Conservation (phyloP, 2,329 filamentous ascomycete genomes). For the Fusarium proliferatum region DNA sequence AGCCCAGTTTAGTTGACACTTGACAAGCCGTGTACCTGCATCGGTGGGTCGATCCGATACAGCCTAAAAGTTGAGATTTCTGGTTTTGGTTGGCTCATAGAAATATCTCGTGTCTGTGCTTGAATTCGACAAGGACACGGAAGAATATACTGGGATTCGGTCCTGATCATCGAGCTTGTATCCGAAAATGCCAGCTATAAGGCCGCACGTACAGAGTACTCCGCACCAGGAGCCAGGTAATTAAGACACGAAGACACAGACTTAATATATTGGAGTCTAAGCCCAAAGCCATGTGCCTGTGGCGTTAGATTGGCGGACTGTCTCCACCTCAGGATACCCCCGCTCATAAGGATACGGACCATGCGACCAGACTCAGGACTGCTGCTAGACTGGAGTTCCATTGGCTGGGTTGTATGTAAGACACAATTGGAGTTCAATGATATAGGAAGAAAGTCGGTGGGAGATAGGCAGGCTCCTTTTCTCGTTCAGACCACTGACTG, state of each 20-base stretch:
- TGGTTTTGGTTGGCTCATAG: neutral
- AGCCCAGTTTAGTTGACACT: constrained; percentile 18
- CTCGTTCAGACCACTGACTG: neutral
- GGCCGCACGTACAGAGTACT: neutral
- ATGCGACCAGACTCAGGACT: neutral
- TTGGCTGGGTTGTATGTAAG: neutral
- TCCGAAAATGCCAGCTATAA: neutral
- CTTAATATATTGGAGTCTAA: constrained; percentile 6
- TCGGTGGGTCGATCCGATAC: constrained; percentile 26
- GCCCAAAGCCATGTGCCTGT: constrained; percentile 22
- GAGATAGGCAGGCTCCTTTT: neutral
- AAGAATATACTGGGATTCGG: neutral
- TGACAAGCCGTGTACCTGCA: constrained; percentile 37
- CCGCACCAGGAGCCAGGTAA: neutral
- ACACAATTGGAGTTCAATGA: neutral
- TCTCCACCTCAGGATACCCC: constrained; percentile 34
- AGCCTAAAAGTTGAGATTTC: constrained; percentile 20
- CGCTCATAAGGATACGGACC: neutral
- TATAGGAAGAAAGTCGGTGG: neutral
- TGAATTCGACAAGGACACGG: neutral
- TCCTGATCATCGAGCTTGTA: neutral
- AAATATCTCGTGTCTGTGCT: neutral
- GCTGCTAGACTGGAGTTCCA: neutral
- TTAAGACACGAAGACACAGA: neutral
- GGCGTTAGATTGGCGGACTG: constrained; percentile 35